A percentile compares a stretch with the other conserved stretches of the same genome.
These are phyloP conservation scores for Candida ovalis DNA, from an alignment of 805 yeast species.

Conservation along the genomic window DNA sequence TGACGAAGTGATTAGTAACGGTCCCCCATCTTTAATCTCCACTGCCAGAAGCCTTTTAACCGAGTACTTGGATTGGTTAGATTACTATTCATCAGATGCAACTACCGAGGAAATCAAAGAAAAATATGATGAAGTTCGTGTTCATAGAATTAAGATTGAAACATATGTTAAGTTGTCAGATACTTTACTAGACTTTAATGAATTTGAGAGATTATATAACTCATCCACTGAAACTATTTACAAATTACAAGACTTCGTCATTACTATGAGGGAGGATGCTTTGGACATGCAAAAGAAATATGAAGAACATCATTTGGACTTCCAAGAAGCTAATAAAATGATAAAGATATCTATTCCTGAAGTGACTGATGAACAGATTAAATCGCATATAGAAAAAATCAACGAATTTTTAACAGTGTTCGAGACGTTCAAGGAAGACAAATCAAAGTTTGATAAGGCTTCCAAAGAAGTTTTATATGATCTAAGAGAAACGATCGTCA, in stretches of 20 bases:
- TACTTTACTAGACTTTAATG: constrained; percentile 44
- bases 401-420: constrained; percentile 28
- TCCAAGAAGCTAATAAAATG: constrained; percentile 47
- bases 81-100: constrained; percentile 60
- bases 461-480: constrained; percentile 23
- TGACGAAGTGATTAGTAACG: constrained; percentile 41
- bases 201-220: constrained; percentile 40
- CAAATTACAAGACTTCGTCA: constrained; percentile 40
- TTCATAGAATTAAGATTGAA: constrained; percentile 31
- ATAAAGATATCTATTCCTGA: constrained; percentile 33
- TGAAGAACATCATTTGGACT: constrained; percentile 45
- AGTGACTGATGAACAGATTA: constrained; percentile 26
- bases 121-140: constrained; percentile 31
- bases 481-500: constrained; percentile 20
- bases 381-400: constrained; percentile 22
- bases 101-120: constrained; percentile 34
- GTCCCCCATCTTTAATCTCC: constrained; percentile 38
- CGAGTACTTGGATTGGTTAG: constrained; percentile 72
- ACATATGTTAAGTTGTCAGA: constrained; percentile 38
- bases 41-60: constrained; percentile 35
- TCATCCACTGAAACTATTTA: constrained; percentile 40
- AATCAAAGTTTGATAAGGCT: constrained; percentile 11
- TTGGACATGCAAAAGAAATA: constrained; percentile 39
- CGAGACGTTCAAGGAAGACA: constrained; percentile 25
- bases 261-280: constrained; percentile 44